Conservation (phyloP, 2,329 filamentous ascomycete genomes). For the Alternaria metachromatica region DNA sequence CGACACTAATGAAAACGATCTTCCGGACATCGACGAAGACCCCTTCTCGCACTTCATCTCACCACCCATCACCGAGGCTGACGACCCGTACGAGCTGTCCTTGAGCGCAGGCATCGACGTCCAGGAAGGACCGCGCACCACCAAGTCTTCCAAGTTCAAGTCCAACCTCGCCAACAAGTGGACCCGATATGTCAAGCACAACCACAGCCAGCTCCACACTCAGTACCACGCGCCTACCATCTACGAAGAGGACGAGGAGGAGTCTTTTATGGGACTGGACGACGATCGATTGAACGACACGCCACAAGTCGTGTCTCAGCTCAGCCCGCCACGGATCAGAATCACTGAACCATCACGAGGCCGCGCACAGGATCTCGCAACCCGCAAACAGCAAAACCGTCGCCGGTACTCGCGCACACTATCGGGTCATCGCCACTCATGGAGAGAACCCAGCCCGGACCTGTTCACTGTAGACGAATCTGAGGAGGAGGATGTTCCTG, state of each 20-base stretch:
- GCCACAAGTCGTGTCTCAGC: conserved; percentile 38
- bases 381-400: conserved; percentile 38
- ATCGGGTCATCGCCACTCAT: conserved; percentile 50
- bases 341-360: conserved; percentile 45
- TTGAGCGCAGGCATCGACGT: conserved; percentile 50
- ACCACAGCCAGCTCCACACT: conserved; percentile 41
- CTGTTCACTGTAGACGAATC: conserved; percentile 53
- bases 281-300: conserved; percentile 43
- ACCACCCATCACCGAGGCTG: conserved; percentile 50
- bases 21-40: conserved; percentile 52
- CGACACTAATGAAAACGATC: conserved; percentile 22
- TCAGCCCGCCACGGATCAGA: conserved; percentile 35
- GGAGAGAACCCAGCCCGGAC: conserved; percentile 51
- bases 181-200: conserved; percentile 49
- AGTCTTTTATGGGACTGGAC: conserved; percentile 47
- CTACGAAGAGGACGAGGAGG: conserved; percentile 42
- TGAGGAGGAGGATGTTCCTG: conserved; percentile 42
- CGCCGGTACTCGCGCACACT: conserved; percentile 45
- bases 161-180: conserved; percentile 49
- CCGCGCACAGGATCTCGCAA: conserved; percentile 46
- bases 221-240: conserved; percentile 39
- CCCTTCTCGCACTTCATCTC: conserved; percentile 53
- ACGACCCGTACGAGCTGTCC: conserved; percentile 49
- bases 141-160: conserved; percentile 48
- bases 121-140: conserved; percentile 34